A percentile compares a stretch with the other conserved stretches of the same genome.
These are phyloP conservation scores for Phlegmacium glaucopus DNA, from an alignment of 768 basidiomycete genomes.

Conservation along the genomic window DNA sequence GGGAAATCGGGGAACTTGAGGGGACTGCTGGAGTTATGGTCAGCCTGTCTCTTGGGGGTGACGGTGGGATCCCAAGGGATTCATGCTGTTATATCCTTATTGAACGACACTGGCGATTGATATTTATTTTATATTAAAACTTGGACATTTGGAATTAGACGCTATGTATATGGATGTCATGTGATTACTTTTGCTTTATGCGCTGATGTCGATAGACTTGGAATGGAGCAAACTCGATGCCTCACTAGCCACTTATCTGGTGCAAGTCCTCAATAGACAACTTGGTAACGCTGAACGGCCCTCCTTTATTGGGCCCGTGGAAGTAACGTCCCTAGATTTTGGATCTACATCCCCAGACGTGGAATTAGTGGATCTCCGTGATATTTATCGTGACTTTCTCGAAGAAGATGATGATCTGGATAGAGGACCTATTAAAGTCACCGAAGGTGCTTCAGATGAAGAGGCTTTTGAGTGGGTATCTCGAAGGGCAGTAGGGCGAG, in stretches of 20 bases:
- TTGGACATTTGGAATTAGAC: background rate
- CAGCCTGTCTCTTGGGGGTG: too few relatives aligned
- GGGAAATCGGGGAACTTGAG: too few relatives aligned
- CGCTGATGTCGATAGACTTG: conserved; percentile 87
- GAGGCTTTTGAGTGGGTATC: conserved; percentile 85
- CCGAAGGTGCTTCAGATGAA: conserved; percentile 56
- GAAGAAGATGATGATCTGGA: conserved; percentile 68
- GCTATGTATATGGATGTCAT: conserved; percentile 2
- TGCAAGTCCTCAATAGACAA: conserved; percentile 76
- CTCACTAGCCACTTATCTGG: conserved; percentile 63
- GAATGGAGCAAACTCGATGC: conserved; percentile 86
- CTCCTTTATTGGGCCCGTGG: conserved; percentile 91
- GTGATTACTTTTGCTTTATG: conserved; percentile 13
- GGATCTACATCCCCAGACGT: conserved; percentile 80
- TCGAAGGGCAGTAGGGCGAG: conserved; percentile 53
- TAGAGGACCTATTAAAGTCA: conserved; percentile 49
- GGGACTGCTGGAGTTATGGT: too few relatives aligned
- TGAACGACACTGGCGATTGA: too few relatives aligned
- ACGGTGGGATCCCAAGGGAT: too few relatives aligned
- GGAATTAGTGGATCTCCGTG: conserved; percentile 87
- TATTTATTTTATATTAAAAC: background rate
- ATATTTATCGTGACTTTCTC: conserved; percentile 93
- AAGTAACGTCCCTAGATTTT: conserved; percentile 84
- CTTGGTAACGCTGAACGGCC: conserved; percentile 72
- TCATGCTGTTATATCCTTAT: too few relatives aligned